Base-by-base conservation (phyloP, 371 early-diverging fungal species). In the Aphelidium insulamus region DNA sequence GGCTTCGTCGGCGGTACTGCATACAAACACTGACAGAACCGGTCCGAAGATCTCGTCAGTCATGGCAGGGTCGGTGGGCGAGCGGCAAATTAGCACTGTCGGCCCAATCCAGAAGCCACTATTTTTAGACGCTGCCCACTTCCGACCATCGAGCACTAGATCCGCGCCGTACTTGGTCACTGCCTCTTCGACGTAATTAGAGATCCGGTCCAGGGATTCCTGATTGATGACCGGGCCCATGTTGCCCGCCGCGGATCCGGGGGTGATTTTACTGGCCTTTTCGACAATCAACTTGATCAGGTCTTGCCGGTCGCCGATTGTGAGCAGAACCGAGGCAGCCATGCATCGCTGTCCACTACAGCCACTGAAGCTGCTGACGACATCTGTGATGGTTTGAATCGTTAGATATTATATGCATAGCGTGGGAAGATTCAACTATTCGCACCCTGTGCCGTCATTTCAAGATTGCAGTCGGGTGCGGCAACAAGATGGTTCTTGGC, bases 21-120 rank as follows among this genome's bases (percentile, higher is more conserved):
- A 64, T 9, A 51, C 51, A 36, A 56, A 50, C 30, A 76, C 55
- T 20, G 66, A 62, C 34, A 77, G 43, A 4, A 73, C 72, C 0
- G 77, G 77, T 5, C 77, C 77, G 55, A 77, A 77, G 34, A 76
- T 66, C 55, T 77, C 77, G 35, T 64, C 64, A 29, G 64, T 59
- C 43, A 77, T 45, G n/a, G 74, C 70, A 5, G 43, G 32, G 37
- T 75, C 76, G 21, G 43, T 32, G 21, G 50, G 39, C 31, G 44
- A 44, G 12, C 41, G 50, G 43, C 72, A 73, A 32, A 51, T 32
- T 17, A 76, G 43, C 10, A 76, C 51, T 0, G 75, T 68, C 0
- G 77, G 75, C 0, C 75, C 77, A 5, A 73, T 46, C 69, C 70
- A 76, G 44, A 45, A 66, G 1, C 77, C 77, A 12, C 34, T 33